Evolutionary conservation across 2,329 filamentous ascomycete species (phyloP).

Genomic region (Hansfordia pulvinata): DNA sequence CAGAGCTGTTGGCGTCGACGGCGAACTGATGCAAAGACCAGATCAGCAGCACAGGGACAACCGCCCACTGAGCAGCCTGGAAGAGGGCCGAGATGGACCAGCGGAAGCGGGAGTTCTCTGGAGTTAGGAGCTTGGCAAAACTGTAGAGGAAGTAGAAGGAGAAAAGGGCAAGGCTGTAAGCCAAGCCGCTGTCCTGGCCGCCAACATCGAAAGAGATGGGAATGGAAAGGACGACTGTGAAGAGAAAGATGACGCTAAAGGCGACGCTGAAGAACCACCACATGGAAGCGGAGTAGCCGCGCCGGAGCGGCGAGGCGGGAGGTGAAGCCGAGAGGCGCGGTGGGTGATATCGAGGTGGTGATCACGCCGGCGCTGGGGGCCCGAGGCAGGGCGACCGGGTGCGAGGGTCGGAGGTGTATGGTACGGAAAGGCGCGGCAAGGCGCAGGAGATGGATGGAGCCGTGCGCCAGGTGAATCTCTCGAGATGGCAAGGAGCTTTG

Average conservation of each 20-base stretch:
- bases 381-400: too few relatives aligned
- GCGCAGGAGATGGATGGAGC: too few relatives aligned
- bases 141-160: conserved; percentile 87
- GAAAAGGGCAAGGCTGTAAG: conserved; percentile 82
- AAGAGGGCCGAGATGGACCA: conserved; percentile 57
- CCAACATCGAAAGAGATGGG: conserved; percentile 97
- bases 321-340: too few relatives aligned
- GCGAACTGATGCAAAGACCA: conserved; percentile 95
- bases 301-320: conserved; percentile 17
- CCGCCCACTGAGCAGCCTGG: conserved; percentile 69
- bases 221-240: conserved; percentile 88
- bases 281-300: conserved; percentile 45
- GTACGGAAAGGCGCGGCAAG: too few relatives aligned
- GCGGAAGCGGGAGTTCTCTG: conserved; percentile 63
- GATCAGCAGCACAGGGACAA: conserved; percentile 77
- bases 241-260: conserved; percentile 73
- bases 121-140: conserved; percentile 63
- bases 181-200: conserved; percentile 83
- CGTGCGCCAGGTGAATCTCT: too few relatives aligned
- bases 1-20: conserved; percentile 63
- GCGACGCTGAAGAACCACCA: conserved; percentile 68
- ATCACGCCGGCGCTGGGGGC: too few relatives aligned
- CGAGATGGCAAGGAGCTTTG: too few relatives aligned
- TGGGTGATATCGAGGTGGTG: too few relatives aligned
- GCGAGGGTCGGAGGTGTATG: too few relatives aligned